A percentile compares a stretch with the other conserved stretches of the same genome.
phyloP scores from a whole-genome alignment of 1,284 basidiomycete species.

The Stereum hirsutum region DNA sequence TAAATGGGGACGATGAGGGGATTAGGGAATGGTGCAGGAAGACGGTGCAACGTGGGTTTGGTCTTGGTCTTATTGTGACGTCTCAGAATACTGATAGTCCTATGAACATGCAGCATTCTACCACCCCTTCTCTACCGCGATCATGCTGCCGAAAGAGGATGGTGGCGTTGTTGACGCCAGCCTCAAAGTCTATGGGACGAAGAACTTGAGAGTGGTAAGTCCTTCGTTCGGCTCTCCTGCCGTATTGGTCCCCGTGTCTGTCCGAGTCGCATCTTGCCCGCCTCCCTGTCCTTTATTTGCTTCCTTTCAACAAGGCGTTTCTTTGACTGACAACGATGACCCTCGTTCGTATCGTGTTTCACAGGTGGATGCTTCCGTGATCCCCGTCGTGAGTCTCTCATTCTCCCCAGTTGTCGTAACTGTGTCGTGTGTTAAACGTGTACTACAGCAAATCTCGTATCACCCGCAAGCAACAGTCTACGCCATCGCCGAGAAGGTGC shows the following conservation, averaged over 20 bases:
- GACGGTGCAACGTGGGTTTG: background rate
- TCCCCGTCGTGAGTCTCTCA: constrained; percentile 2
- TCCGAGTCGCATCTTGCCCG: too few species aligned
- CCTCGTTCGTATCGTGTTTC: too few species aligned
- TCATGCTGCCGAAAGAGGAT: constrained; percentile 37
- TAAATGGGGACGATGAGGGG: background rate
- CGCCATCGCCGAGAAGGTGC: constrained; percentile 8
- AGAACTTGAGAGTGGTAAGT: constrained; percentile 14
- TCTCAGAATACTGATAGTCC: too few species aligned
- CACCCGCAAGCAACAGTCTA: constrained; percentile 7
- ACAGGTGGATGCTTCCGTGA: constrained; percentile 4
- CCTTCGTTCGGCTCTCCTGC: background rate
- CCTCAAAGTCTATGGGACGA: constrained; percentile 30
- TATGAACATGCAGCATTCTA: too few species aligned
- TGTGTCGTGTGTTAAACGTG: background rate
- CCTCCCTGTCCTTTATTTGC: too few species aligned
- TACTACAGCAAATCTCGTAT: background rate
- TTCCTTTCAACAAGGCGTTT: too few species aligned
- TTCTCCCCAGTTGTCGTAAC: background rate
- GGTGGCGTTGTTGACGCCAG: constrained; percentile 43
- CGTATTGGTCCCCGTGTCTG: background rate
- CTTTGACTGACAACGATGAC: too few species aligned
- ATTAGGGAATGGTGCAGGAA: background rate
- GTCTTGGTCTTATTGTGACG: too few species aligned
- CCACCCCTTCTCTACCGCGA: constrained; percentile 21